phyloP scores from a whole-genome alignment of 257 asterid species.

The Perilla frutescens region DNA sequence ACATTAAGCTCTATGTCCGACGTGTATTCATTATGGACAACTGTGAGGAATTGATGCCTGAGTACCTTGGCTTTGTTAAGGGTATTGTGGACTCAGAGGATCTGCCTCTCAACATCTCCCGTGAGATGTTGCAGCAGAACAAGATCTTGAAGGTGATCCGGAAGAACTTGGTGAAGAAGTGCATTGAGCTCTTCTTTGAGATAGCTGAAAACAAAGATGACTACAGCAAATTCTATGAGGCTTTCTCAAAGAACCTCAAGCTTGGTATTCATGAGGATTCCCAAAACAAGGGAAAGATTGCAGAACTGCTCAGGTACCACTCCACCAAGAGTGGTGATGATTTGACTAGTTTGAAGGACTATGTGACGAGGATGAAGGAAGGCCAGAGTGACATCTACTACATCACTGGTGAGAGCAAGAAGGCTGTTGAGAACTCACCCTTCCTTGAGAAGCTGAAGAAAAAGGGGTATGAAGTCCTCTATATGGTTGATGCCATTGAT shows the following conservation, averaged over 20 bases:
- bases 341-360: conserved; percentile 67
- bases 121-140: conserved; percentile 69
- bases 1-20: conserved; percentile 69
- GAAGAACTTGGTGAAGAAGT: conserved; percentile 76
- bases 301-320: conserved; percentile 61
- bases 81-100: conserved; percentile 75
- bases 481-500: conserved; percentile 78
- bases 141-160: conserved; percentile 73
- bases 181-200: conserved; percentile 70
- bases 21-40: conserved; percentile 72
- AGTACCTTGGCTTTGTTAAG: conserved; percentile 62
- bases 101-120: conserved; percentile 69
- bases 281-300: conserved; percentile 58
- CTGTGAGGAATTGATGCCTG: conserved; percentile 72
- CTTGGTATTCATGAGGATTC: conserved; percentile 73
- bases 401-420: conserved; percentile 76
- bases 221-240: conserved; percentile 66
- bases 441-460: conserved; percentile 73
- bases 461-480: conserved; percentile 68
- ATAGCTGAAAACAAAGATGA: conserved; percentile 77
- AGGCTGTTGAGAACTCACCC: conserved; percentile 78
- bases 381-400: conserved; percentile 66
- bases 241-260: conserved; percentile 70
- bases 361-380: conserved; percentile 76
- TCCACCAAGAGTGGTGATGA: conserved; percentile 77